These are phyloP conservation scores for Lophiostoma macrostomum DNA, from an alignment of 495 filamentous ascomycete genomes.

Conservation along the genomic window DNA sequence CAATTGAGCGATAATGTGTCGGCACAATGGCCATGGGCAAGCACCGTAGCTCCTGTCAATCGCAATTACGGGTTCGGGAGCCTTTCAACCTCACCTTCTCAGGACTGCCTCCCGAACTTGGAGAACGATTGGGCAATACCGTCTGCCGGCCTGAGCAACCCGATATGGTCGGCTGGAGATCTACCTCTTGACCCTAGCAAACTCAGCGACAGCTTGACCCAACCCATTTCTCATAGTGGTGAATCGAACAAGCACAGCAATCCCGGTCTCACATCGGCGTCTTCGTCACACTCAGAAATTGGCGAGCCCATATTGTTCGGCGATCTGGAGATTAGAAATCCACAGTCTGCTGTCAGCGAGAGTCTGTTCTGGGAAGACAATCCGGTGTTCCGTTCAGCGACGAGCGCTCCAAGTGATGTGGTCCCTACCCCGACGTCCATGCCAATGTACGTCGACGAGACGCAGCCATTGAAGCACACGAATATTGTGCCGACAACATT, in stretches of 20 bases:
- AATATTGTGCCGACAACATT: background rate
- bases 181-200: slow-evolving; percentile 33
- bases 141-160: slow-evolving; percentile 28
- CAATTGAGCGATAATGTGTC: slow-evolving; percentile 18
- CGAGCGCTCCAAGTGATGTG: slow-evolving; percentile 8
- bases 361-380: slow-evolving; percentile 33
- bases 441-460: slow-evolving; percentile 2
- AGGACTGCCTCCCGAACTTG: slow-evolving; percentile 27
- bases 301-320: slow-evolving; percentile 31
- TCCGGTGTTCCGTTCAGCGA: slow-evolving; percentile 16
- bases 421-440: slow-evolving; percentile 15
- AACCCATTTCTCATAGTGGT: slow-evolving; percentile 35
- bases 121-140: slow-evolving; percentile 31
- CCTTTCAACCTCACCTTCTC: slow-evolving; percentile 34
- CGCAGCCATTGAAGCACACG: background rate
- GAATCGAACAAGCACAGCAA: slow-evolving; percentile 30
- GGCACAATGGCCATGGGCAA: slow-evolving; percentile 28
- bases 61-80: slow-evolving; percentile 21
- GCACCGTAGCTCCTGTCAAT: slow-evolving; percentile 3
- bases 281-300: slow-evolving; percentile 41
- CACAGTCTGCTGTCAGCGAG: slow-evolving; percentile 18
- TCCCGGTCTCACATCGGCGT: slow-evolving; percentile 39
- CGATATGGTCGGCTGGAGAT: slow-evolving; percentile 30
- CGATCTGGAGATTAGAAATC: slow-evolving; percentile 19
- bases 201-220: slow-evolving; percentile 17